Base-by-base conservation (phyloP, 306 rosid species). In the Prosopis cineraria region DNA sequence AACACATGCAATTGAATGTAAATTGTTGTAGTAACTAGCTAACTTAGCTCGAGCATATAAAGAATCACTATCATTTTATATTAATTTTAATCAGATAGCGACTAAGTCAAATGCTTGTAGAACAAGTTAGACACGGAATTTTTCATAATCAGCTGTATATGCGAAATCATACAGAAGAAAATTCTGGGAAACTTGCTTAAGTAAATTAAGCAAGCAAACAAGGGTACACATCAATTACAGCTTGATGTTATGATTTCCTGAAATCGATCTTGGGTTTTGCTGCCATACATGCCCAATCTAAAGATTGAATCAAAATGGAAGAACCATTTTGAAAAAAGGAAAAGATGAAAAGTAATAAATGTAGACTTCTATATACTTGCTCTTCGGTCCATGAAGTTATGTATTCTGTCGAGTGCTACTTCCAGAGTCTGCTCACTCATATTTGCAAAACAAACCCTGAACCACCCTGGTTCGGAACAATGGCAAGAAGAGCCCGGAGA, bases 401-500 rank as follows among this genome's bases (percentile, higher is more conserved):
- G 84, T 67, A 94, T 81, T 71, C 98, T 88, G 20, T 85, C 64
- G 59, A 94, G 66, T 17, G 98, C 97, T 27, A 94, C 79, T 56
- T 88, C 86, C 14, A 92, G 87, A 0, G 97, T 90, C 0, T 75
- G 76, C 58, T 94, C 92, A 33, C 81, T 92, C 97, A 92, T 94
- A 40, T 94, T 94, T 1, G 97, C 97, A 76, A 94, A 94, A 40
- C 98, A 94, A 27, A 94, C 98, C 74, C 98, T 84, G 75, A 94
- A 94, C 98, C 98, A 94, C 25, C 98, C 98, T 0, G 97, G 93
- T 80, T 94, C 95, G 37, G 90, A 87, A 76, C 95, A 92, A 59
- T 85, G 97, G 76, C 97, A 94, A 16, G 98, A 94, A 44, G 93
- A 92, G 0, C 97, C 98, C 1, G 98, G 98, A 19, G 97, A 92